A percentile compares a stretch with the other conserved stretches of the same genome.
Evolutionary conservation across 495 filamentous ascomycete genomes (phyloP).

Genomic region (Staphylotrichum longicolle): DNA sequence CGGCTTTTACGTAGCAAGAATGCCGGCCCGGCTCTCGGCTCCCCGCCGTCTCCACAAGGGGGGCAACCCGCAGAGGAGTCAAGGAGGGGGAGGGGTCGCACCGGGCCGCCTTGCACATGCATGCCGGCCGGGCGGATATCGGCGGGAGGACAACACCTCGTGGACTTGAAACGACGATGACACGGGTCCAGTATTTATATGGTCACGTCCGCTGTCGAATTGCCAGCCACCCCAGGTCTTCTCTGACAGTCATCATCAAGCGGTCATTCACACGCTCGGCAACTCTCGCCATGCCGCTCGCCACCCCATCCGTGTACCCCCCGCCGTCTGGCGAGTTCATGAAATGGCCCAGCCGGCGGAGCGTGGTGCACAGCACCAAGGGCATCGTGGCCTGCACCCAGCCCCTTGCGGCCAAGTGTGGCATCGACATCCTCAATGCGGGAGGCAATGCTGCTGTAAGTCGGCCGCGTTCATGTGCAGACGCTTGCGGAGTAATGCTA

Average conservation of each 20-base stretch:
- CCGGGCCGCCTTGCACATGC: constrained; percentile 9
- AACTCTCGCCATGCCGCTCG: constrained; percentile 40
- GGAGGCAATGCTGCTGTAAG: constrained; percentile 92
- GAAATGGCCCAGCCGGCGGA: constrained; percentile 79
- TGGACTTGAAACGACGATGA: not conserved
- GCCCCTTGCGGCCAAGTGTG: constrained; percentile 84
- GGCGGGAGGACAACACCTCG: not conserved
- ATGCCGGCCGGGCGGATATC: constrained; percentile 5
- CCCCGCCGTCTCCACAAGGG: constrained; percentile 10
- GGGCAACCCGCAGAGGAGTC: no score
- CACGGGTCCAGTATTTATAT: not conserved
- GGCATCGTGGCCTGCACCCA: constrained; percentile 92
- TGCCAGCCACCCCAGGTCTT: not conserved
- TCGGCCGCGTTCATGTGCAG: constrained; percentile 23
- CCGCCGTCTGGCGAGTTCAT: constrained; percentile 58
- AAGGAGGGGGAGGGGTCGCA: constrained; percentile 12
- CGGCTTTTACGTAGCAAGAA: not conserved
- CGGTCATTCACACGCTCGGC: not conserved
- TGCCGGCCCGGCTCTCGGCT: constrained; percentile 9
- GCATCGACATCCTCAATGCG: constrained; percentile 74
- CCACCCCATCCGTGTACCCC: constrained; percentile 55
- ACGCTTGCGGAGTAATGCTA: constrained; percentile 6
- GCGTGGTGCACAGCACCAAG: constrained; percentile 88
- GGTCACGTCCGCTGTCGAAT: not conserved
- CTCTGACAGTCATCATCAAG: not conserved